Evolutionary conservation across 1,284 basidiomycete genomes (phyloP).

Genomic region (Flammula alnicola): DNA sequence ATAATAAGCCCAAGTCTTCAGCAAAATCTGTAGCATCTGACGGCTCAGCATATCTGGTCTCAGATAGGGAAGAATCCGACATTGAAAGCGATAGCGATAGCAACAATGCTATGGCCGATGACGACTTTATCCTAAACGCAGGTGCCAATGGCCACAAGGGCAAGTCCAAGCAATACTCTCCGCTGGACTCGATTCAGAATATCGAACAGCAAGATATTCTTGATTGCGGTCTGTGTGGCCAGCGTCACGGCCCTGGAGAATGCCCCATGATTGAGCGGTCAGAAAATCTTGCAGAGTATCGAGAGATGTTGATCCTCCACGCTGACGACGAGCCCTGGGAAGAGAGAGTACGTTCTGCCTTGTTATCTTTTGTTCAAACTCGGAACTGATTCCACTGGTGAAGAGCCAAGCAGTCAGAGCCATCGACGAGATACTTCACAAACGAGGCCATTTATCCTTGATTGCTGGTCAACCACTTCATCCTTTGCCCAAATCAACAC

Average conservation of each 20-base stretch:
- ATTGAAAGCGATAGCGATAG: slow-evolving; percentile 32
- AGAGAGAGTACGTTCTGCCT: slow-evolving; percentile 52
- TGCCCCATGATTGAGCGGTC: slow-evolving; percentile 71
- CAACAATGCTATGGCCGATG: slow-evolving; percentile 26
- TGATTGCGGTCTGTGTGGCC: slow-evolving; percentile 66
- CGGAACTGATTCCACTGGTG: slow-evolving; percentile 1
- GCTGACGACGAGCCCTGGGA: slow-evolving; percentile 66
- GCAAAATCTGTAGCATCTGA: slow-evolving; percentile 34
- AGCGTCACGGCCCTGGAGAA: slow-evolving; percentile 48
- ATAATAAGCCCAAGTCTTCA: slow-evolving; percentile 12
- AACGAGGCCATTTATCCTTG: slow-evolving; percentile 56
- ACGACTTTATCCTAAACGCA: slow-evolving; percentile 25
- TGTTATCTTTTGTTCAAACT: neutral
- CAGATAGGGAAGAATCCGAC: slow-evolving; percentile 34
- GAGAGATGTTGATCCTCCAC: slow-evolving; percentile 64
- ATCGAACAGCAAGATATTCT: slow-evolving; percentile 22
- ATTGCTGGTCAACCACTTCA: slow-evolving; percentile 66
- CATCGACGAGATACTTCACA: slow-evolving; percentile 64
- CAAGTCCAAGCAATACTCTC: slow-evolving; percentile 19
- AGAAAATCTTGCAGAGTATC: slow-evolving; percentile 68
- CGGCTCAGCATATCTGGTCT: slow-evolving; percentile 36
- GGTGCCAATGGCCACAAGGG: slow-evolving; percentile 16
- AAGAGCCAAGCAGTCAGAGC: slow-evolving; percentile 65
- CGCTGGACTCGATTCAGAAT: slow-evolving; percentile 20
- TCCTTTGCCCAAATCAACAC: slow-evolving; percentile 43